Evolutionary conservation across 148 eudicot genomes (phyloP).

Genomic region (Polygonum aviculare): DNA sequence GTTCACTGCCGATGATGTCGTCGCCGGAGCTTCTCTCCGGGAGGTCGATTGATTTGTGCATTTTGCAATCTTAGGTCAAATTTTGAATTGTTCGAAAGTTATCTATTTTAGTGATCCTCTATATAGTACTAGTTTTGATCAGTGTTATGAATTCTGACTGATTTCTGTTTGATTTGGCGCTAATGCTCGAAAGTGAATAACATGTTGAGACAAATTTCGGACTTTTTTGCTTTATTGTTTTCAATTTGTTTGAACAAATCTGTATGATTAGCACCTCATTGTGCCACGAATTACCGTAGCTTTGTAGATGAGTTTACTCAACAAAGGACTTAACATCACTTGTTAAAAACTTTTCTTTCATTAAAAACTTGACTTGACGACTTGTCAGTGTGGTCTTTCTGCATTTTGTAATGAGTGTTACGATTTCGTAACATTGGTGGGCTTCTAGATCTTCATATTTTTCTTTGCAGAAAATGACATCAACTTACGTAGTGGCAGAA

Average conservation of each 20-base stretch:
- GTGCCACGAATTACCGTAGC: too few relatives aligned
- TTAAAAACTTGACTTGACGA: too few relatives aligned
- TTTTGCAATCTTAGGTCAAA: background rate
- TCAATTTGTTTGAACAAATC: too few relatives aligned
- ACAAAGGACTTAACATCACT: too few relatives aligned
- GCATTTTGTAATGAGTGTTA: background rate
- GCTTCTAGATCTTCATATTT: background rate
- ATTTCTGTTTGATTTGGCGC: background rate
- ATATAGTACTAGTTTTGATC: background rate
- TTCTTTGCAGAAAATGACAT: background rate
- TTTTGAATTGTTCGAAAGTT: background rate
- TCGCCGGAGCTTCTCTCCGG: slow-evolving; percentile 30
- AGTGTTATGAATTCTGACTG: background rate
- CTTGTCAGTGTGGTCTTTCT: too few relatives aligned
- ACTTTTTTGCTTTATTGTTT: too few relatives aligned
- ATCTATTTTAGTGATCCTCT: background rate
- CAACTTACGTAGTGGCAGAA: background rate
- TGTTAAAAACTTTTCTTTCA: too few relatives aligned
- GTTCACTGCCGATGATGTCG: slow-evolving; percentile 56
- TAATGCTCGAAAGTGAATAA: too few relatives aligned
- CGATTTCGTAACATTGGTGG: background rate
- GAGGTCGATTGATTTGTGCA: slow-evolving; percentile 23
- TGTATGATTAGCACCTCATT: too few relatives aligned
- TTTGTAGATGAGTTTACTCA: too few relatives aligned
- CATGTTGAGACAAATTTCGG: background rate